Conservation (phyloP, 192 early-diverging fungal species). For the Rhizoclosmatium globosum region DNA sequence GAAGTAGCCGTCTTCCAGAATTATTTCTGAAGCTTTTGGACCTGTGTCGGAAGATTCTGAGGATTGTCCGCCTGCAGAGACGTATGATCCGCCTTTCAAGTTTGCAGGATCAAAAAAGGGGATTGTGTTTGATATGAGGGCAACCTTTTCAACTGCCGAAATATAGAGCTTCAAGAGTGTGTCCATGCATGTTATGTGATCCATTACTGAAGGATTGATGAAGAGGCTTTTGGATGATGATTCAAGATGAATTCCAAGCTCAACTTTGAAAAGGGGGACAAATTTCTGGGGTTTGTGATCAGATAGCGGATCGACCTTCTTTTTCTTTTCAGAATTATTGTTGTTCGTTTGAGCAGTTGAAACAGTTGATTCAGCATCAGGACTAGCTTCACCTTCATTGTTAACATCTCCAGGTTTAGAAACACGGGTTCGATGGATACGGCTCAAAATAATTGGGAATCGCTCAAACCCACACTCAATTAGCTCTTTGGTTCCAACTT, state of each 20-base stretch:
- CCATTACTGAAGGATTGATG: constrained; percentile 56
- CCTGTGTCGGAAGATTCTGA: constrained; percentile 63
- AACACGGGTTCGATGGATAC: constrained; percentile 37
- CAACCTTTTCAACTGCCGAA: constrained; percentile 53
- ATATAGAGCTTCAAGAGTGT: constrained; percentile 58
- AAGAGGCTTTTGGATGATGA: constrained; percentile 40
- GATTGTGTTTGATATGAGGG: constrained; percentile 57
- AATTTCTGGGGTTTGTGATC: constrained; percentile 28
- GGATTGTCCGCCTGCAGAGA: constrained; percentile 35
- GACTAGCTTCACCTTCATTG: constrained; percentile 48
- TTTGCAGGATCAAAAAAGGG: constrained; percentile 59
- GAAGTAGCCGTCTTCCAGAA: constrained; percentile 64
- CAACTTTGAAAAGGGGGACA: constrained; percentile 55
- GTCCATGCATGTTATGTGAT: constrained; percentile 56
- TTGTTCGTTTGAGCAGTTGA: background rate
- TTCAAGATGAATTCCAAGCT: constrained; percentile 51
- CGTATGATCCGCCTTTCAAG: constrained; percentile 54
- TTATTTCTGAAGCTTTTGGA: constrained; percentile 54
- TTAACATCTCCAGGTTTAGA: constrained; percentile 42
- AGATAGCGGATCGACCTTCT: constrained; percentile 15
- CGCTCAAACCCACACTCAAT: constrained; percentile 49
- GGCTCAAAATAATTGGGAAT: constrained; percentile 46
- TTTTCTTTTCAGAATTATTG: constrained; percentile 2
- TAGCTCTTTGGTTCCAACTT: constrained; percentile 52
- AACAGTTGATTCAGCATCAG: background rate